Evolutionary conservation across 192 early-diverging fungal genomes (phyloP), one percentile per base, ranked within the genome.

Genomic region (Backusella mclennaniae): DNA sequence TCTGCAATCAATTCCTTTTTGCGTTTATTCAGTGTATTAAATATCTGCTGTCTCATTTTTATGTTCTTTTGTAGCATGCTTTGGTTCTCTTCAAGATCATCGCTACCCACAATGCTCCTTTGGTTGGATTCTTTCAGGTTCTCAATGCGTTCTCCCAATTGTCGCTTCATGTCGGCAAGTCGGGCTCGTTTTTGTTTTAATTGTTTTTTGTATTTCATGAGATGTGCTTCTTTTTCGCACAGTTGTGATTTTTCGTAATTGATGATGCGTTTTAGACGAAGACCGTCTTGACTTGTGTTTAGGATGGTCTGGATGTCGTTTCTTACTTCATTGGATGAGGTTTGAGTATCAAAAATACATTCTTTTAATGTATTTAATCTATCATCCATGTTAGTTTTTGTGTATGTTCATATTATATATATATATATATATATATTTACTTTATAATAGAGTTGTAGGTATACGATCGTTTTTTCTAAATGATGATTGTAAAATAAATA

Each of bases 1-100:
- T 88, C 87, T 7, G 89, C 87, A 41, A 90, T 85, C 29, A 90
- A 69, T 67, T 88, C 89, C 69, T 79, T 86, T 44, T 69, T 83
- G 66, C 67, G 85, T 74, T 52, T 69, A 76, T 46, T 82, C 66
- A 80, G 79, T 76, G 67, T 79, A 26, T 53, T 36, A 46, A 76
- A 63, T 4, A 72, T 73, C 6, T 67, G 33, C 8, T 76, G 67
- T 49, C 78, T 66, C 81, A 82, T 82, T n/a, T 76, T 52, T 1
- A 70, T 74, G 29, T 82, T 82, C 29, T 53, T 76, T 29, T 76
- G 70, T 38, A 82, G 26, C 26, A 73, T 35, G 9, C 5, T 19
- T 56, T 79, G 74, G 69, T 71, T 78, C 23, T 78, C 71, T 17
- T 78, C 49, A 21, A 82, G 44, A 38, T 79, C 68, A 14, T 73